phyloP scores from a whole-genome alignment of 352 stramenopile genomes.

The Phytopythium cucurbitacearum region DNA sequence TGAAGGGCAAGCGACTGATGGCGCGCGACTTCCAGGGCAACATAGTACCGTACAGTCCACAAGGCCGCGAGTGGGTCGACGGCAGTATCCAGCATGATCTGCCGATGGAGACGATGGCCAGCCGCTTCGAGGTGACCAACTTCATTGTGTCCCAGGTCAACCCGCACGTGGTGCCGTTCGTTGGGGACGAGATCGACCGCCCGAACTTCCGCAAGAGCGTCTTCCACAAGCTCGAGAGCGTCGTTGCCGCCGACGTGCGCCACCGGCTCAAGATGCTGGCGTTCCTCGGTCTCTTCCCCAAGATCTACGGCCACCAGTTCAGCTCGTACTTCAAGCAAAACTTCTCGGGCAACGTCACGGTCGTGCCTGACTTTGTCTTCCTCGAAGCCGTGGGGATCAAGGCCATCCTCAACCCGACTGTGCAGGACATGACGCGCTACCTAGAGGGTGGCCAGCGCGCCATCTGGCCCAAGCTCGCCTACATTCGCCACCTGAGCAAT shows the following conservation, averaged over 20 bases:
- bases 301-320: conserved; percentile 77
- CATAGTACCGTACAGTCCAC: conserved; percentile 87
- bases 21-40: conserved; percentile 73
- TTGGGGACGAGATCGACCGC: conserved; percentile 86
- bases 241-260: conserved; percentile 67
- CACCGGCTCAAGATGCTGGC: conserved; percentile 71
- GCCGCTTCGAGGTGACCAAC: conserved; percentile 92
- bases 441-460: conserved; percentile 86
- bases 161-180: conserved; percentile 90
- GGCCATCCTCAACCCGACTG: conserved; percentile 79
- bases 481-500: conserved; percentile 91
- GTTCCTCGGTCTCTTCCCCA: conserved; percentile 85
- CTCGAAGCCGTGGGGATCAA: conserved; percentile 79
- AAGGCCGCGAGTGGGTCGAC: conserved; percentile 92
- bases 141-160: conserved; percentile 90
- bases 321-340: conserved; percentile 88
- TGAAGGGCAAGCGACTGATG: conserved; percentile 87
- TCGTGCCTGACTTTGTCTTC: conserved; percentile 89
- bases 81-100: conserved; percentile 90
- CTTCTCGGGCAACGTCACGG: conserved; percentile 96
- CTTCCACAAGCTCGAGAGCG: conserved; percentile 77
- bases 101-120: conserved; percentile 92
- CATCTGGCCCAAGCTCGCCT: conserved; percentile 90
- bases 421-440: conserved; percentile 68
- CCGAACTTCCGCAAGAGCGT: conserved; percentile 57